Conservation (phyloP, 108 stramenopile species). For the Epipyxis sp. region DNA sequence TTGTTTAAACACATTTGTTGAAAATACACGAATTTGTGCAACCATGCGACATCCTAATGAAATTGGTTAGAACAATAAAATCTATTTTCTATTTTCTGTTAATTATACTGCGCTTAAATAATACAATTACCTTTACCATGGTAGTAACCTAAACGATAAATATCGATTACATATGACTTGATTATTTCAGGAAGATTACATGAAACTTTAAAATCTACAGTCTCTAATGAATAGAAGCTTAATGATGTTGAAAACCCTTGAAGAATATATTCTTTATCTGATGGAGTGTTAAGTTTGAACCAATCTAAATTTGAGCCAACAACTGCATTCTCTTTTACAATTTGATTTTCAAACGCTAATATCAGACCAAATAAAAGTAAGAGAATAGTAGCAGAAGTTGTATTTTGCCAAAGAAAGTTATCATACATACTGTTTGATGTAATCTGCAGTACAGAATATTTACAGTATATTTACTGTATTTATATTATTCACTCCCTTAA, state of each 20-base stretch:
- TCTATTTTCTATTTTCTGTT: too few relatives aligned
- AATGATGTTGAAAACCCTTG: neutral
- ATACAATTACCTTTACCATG: too few relatives aligned
- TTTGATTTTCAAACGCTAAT: neutral
- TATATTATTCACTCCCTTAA: too few relatives aligned
- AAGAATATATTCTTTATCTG: too few relatives aligned
- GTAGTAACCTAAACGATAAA: slow-evolving; percentile 29
- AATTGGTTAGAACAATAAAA: too few relatives aligned
- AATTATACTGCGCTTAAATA: too few relatives aligned
- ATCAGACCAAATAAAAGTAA: neutral
- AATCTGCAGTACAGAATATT: too few relatives aligned
- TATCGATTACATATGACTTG: neutral
- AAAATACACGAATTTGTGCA: neutral
- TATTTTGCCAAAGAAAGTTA: neutral
- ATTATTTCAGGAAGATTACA: neutral
- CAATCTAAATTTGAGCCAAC: neutral
- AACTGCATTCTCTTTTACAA: neutral
- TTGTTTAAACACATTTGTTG: neutral
- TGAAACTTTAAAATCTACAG: neutral
- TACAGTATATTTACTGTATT: too few relatives aligned
- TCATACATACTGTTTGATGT: too few relatives aligned
- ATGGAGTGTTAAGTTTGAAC: too few relatives aligned
- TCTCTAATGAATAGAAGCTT: neutral
- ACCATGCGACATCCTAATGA: slow-evolving; percentile 16
- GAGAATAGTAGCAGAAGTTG: neutral